Percentiles rank a stretch among this genome's conserved stretches.
These are phyloP conservation scores for Elsinoe arachidis DNA, from an alignment of 2,329 filamentous ascomycete species.

Conservation along the genomic window DNA sequence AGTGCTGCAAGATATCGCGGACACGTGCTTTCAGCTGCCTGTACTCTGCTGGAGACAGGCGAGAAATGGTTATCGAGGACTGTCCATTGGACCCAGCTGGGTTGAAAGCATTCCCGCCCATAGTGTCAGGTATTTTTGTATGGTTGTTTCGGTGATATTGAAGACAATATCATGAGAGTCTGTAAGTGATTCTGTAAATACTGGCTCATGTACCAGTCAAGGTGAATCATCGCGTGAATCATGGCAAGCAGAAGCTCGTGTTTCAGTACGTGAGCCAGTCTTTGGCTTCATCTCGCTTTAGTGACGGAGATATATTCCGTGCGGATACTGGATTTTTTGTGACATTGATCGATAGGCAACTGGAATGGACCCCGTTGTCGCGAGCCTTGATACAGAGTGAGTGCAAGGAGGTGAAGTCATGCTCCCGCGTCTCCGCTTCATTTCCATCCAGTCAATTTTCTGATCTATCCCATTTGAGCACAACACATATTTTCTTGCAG, in stretches of 20 bases:
- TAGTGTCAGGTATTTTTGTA: conserved; percentile 26
- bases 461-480: neutral
- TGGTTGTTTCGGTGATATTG: neutral
- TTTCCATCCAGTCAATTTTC: neutral
- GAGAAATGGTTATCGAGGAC: conserved; percentile 48
- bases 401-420: neutral
- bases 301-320: no score
- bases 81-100: conserved; percentile 33
- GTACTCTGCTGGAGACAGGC: conserved; percentile 56
- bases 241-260: no score
- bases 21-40: conserved; percentile 39
- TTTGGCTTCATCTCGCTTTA: no score
- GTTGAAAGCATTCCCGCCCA: conserved; percentile 59
- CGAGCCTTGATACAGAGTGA: no score
- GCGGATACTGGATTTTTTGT: no score
- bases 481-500: neutral
- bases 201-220: no score
- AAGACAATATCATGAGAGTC: neutral
- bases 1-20: conserved; percentile 36
- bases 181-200: no score
- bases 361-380: no score
- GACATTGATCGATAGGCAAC: no score
- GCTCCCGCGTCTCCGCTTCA: neutral
- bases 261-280: no score
- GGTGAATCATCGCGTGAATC: no score